Base-by-base conservation (phyloP, 768 basidiomycete genomes). In the Tricholoma bakamatsutake region DNA sequence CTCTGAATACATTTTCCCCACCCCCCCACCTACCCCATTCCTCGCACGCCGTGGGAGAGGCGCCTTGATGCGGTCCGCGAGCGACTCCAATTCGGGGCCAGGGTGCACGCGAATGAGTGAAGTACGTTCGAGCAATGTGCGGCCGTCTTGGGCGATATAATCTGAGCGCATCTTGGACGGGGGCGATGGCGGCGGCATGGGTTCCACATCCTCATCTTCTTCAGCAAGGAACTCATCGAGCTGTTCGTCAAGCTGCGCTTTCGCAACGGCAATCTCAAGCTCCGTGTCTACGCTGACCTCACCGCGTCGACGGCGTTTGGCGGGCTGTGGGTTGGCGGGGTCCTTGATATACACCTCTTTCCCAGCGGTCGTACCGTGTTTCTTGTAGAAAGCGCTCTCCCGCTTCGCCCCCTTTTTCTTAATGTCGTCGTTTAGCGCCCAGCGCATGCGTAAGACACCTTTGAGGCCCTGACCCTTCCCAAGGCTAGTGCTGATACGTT, bases 331-430 rank as follows among this genome's bases (percentile, higher is more conserved):
- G n/a, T 48, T 17, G 33, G 49, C 55, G 28, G 49, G 54, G 28
- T 59, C 61, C 27, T 62, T 64, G 18, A 54, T 61, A n/a, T 65
- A 75, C 5, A 69, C 61, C 55, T 84, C 82, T 65, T 84, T 90
- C 54, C 88, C 89, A 3, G 85, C 85, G 30, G 66, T 65, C 53
- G 62, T 64, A 15, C 90, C 91, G 56, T 92, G 87, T 63, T 82
- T 87, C 68, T 70, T 83, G 69, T 93, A 93, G 61, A 92, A 93
- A 61, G 86, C 72, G 64, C 90, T 92, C 59, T 86, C 79, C 54
- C 73, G 74, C 66, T 79, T 82, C 3, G 91, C 88, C 1, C 87
- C 88, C 50, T 77, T 81, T 73, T 87, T 82, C 75, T 93, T 93
- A 45, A 90, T 79, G 61, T 93, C 91, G 28, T 81, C 80, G 27